Base-by-base conservation (phyloP, 1,284 basidiomycete genomes). In the Cryptococcus amylolentus region DNA sequence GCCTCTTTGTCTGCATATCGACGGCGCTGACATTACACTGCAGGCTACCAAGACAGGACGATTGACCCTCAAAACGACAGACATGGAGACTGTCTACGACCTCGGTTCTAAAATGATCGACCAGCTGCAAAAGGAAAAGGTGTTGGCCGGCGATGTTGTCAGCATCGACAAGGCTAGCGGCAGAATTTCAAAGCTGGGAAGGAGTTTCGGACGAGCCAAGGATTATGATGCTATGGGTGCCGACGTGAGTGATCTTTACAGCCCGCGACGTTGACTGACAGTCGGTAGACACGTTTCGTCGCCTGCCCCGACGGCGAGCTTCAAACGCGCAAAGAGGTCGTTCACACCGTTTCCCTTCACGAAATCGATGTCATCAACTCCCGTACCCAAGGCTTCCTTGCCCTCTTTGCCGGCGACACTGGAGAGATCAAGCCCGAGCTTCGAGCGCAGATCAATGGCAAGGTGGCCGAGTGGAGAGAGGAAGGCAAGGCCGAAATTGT, bases 351-450 rank as follows among this genome's bases (percentile, higher is more conserved):
- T 10, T 94, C 93, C 2, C 81, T 98, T 28, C 96, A 98, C 78
- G 96, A 98, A 79, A 98, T 98, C 68, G 96, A 98, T 71, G 95
- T 98, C 52, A 98, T 98, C 82, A 98, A 98, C 81, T 94, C 90
- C 65, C 84, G 95, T 51, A 98, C 95, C 23, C 96, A 98, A 81
- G 95, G 83, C 12, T 84, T 84, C 77, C 70, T 84, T 12, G 83
- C 84, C 1, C 76, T 84, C n/a, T 83, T 84, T 61, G 81, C 82
- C 43, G 55, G 95, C 26, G 95, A 98, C 77, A 98, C 96, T 1
- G 95, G 96, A 38, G 95, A 98, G 80, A 98, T 98, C 78, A 98
- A 98, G 80, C 91, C 94, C 28, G 95, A 98, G 75, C 80, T 98
- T 59, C 86, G 95, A 49, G 91, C 91, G 68, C 94, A 98, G 78